Evolutionary conservation across 2,329 filamentous ascomycete species (phyloP).

Genomic region (Penicillium janthinellum): DNA sequence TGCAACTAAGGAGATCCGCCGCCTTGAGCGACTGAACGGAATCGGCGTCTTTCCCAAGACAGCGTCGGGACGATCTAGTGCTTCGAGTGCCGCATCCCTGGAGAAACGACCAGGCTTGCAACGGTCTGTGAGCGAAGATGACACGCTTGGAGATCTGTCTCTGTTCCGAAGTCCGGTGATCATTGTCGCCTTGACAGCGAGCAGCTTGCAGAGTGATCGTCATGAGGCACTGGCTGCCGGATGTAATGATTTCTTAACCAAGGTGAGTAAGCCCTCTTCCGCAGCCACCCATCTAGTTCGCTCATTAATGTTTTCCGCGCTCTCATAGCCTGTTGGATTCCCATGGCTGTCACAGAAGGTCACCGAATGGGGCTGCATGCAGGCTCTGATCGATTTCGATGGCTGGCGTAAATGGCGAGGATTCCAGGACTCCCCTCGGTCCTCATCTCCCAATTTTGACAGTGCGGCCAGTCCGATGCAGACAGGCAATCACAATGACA

Average conservation of each 20-base stretch:
- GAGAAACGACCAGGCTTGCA: constrained; percentile 25
- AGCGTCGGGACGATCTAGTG: constrained; percentile 56
- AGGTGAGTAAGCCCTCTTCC: constrained; percentile 60
- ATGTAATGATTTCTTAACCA: constrained; percentile 97
- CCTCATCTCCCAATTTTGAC: constrained; percentile 23
- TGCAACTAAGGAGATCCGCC: constrained; percentile 89
- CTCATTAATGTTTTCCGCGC: constrained; percentile 6
- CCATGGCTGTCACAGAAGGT: constrained; percentile 97
- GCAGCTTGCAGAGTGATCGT: constrained; percentile 89
- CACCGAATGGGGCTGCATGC: constrained; percentile 99
- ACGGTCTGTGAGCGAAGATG: constrained; percentile 37
- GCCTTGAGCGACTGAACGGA: constrained; percentile 84
- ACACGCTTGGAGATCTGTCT: constrained; percentile 39
- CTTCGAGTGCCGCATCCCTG: constrained; percentile 28
- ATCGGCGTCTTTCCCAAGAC: constrained; percentile 87
- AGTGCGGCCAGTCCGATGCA: constrained; percentile 34
- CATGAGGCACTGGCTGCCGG: constrained; percentile 93
- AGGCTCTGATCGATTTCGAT: constrained; percentile 96
- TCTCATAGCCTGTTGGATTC: constrained; percentile 82
- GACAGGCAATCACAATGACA: constrained; percentile 19
- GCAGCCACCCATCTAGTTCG: background rate
- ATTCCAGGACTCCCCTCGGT: constrained; percentile 52
- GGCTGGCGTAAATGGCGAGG: constrained; percentile 98
- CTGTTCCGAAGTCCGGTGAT: constrained; percentile 97
- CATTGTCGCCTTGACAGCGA: constrained; percentile 94